Evolutionary conservation across 345 rosid genomes (phyloP).

Genomic region (Sonneratia alba): DNA sequence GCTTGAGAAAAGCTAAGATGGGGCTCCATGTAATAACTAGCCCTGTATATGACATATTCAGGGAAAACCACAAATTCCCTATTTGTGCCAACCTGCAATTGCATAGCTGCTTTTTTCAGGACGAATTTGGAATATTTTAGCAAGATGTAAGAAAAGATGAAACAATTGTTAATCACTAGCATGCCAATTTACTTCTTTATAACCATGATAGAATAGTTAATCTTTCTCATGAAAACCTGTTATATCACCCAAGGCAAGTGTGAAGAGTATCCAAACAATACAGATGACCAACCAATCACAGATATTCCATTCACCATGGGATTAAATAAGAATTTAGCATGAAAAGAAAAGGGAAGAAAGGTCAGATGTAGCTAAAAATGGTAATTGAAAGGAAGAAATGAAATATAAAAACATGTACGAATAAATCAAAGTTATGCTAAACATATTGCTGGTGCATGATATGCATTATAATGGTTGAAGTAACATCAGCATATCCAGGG

Average conservation of each 20-base stretch:
- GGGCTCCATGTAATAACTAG: slow-evolving; percentile 31
- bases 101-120: slow-evolving; percentile 15
- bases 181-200: neutral
- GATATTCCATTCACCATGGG: neutral
- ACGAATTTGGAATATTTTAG: slow-evolving; percentile 8
- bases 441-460: no score
- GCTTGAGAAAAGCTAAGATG: slow-evolving; percentile 42
- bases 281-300: neutral
- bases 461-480: no score
- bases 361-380: neutral
- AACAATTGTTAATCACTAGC: neutral
- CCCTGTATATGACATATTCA: slow-evolving; percentile 53
- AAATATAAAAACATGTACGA: neutral
- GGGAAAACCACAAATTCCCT: slow-evolving; percentile 31
- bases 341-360: neutral
- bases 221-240: neutral
- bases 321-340: neutral
- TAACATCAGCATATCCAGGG: no score
- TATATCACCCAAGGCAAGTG: neutral
- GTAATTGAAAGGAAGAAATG: neutral
- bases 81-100: slow-evolving; percentile 43
- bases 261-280: neutral
- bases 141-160: neutral
- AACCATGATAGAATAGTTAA: neutral
- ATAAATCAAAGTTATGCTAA: neutral